A percentile compares a stretch with the other conserved stretches of the same genome.
Evolutionary conservation across 1,284 basidiomycete genomes (phyloP).

Genomic region (Pseudozyma sp.): DNA sequence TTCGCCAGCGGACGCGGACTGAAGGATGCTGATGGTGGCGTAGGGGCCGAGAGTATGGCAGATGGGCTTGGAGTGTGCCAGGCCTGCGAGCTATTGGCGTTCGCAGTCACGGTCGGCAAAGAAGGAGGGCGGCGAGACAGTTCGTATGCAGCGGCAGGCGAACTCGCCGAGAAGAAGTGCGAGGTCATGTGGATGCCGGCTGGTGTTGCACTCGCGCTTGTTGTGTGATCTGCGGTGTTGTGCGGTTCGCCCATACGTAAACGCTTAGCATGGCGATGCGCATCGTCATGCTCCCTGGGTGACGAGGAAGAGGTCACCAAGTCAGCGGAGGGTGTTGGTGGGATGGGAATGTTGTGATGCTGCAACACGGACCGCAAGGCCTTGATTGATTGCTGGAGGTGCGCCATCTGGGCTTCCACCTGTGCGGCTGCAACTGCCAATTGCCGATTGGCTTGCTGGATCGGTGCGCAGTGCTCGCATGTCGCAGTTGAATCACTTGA

Average conservation of each 20-base stretch:
- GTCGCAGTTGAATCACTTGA: neutral
- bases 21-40: constrained; percentile 16
- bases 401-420: constrained; percentile 17
- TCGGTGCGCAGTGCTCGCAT: constrained; percentile 18
- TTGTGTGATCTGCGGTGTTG: too few relatives aligned
- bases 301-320: neutral
- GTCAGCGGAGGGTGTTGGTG: neutral
- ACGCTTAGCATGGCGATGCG: neutral
- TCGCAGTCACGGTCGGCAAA: neutral
- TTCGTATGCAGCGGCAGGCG: neutral
- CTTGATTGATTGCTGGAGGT: constrained; percentile 20
- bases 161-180: neutral
- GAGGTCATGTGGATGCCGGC: too few relatives aligned
- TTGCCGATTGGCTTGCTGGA: constrained; percentile 26
- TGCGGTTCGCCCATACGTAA: neutral
- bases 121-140: neutral
- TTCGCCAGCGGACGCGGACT: neutral
- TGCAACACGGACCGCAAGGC: constrained; percentile 24
- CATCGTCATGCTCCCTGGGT: too few relatives aligned
- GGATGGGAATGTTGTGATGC: constrained; percentile 23
- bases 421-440: constrained; percentile 25
- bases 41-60: constrained; percentile 4
- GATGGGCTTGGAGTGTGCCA: constrained; percentile 32
- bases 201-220: too few relatives aligned
- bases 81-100: neutral